Evolutionary conservation across 768 basidiomycete genomes (phyloP), one percentile per base, ranked within the genome.

Genomic region (Leccinum barrowsii): DNA sequence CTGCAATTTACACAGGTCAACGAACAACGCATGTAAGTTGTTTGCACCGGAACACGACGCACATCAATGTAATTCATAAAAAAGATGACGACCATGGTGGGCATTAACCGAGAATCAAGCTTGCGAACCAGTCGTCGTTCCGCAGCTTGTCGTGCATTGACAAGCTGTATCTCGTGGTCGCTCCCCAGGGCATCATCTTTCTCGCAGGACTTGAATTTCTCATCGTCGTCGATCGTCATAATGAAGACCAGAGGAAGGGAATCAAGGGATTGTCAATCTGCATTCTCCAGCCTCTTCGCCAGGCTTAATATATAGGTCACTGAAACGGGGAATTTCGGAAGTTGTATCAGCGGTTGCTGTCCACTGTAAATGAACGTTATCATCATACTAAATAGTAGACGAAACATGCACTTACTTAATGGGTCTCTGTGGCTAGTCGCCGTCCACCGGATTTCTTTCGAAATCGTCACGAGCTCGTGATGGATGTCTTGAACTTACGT

Each of bases 61-160:
- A 48, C 54, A 30, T 55, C 54, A 32, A 55, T 48, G 46, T 55
- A 46, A 13, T 55, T 55, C 54, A 55, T 55, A 11, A 55, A 47
- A 48, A 34, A 55, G 7, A 55, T 35, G 30, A 55, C 17, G 10
- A 48, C 22, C 44, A 55, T 24, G 32, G 32, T 35, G 32, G 50
- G 50, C 21, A 51, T 2, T 15, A 51, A 35, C 21, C 50, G 30
- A 22, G 19, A 12, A 51, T 51, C 50, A 11, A 51, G 50, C 12
- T 51, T 51, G 50, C 50, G 50, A 51, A 51, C 50, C 30, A 51
- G 50, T 19, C 21, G 30, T 4, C 50, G 32, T 34, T 51, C 50
- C 32, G 50, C 32, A 8, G 19, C 21, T 51, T 21, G 32, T 34
- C 50, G 50, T 35, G 30, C 22, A n/a, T 19, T 24, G n/a, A 19